These are phyloP conservation scores for Yamadazyma jaroonii DNA, from an alignment of 1,139 yeast genomes.

Conservation along the genomic window DNA sequence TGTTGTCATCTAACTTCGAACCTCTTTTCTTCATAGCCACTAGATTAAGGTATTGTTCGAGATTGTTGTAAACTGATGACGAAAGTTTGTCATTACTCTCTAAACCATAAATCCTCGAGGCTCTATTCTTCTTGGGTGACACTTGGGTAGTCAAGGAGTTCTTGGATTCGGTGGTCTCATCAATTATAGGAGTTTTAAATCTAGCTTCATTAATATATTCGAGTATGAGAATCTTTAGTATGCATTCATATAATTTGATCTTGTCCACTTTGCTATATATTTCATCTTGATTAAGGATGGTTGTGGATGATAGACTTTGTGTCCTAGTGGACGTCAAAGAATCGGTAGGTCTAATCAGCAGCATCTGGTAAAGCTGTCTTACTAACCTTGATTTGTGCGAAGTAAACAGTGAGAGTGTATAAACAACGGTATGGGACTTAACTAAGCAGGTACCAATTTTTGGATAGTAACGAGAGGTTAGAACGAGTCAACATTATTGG, in stretches of 20 bases:
- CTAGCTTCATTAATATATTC: constrained; percentile 61
- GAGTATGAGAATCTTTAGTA: constrained; percentile 48
- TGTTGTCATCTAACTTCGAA: constrained; percentile 32
- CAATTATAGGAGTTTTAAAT: constrained; percentile 40
- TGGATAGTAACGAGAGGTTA: too few species aligned
- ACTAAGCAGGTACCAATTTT: too few species aligned
- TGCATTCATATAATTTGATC: constrained; percentile 34
- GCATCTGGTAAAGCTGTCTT: not conserved
- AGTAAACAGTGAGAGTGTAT: constrained; percentile 1
- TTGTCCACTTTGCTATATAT: constrained; percentile 26
- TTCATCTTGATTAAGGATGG: constrained; percentile 19
- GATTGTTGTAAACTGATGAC: constrained; percentile 40
- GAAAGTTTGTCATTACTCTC: constrained; percentile 36
- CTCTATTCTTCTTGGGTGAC: constrained; percentile 12
- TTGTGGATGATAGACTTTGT: constrained; percentile 22
- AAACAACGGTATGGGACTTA: not conserved
- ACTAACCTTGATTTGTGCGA: not conserved
- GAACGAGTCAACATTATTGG: not conserved
- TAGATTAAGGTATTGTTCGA: constrained; percentile 48
- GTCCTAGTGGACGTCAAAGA: constrained; percentile 5
- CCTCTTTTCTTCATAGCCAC: constrained; percentile 55
- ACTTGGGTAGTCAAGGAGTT: constrained; percentile 7
- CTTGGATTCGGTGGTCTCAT: constrained; percentile 2
- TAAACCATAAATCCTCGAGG: constrained; percentile 14
- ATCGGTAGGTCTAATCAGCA: constrained; percentile 6